These are phyloP conservation scores for Cytospora schulzeri DNA, from an alignment of 2,329 filamentous ascomycete species.

Conservation along the genomic window DNA sequence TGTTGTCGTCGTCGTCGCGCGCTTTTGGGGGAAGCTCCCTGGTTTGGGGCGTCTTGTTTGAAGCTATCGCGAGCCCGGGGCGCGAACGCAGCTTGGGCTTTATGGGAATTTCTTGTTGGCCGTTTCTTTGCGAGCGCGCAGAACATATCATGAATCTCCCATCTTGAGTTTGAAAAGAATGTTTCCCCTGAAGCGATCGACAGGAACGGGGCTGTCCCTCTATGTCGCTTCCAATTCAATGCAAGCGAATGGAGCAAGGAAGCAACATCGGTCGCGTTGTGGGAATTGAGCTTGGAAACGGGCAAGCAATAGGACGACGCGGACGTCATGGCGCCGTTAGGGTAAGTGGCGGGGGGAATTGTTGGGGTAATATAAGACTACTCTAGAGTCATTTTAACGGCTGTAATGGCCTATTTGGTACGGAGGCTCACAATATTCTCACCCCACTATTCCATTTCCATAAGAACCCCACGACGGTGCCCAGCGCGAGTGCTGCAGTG, in stretches of 20 bases:
- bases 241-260: conserved; percentile 1
- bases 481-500: conserved; percentile 71
- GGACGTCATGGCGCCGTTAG: background rate
- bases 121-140: background rate
- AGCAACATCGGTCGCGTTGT: background rate
- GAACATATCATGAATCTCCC: conserved; percentile 16
- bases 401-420: conserved; percentile 65
- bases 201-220: conserved; percentile 10
- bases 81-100: background rate
- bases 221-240: conserved; percentile 2
- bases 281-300: background rate
- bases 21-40: background rate
- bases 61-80: background rate
- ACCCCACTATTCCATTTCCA: conserved; percentile 55
- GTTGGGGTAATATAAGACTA: conserved; percentile 16
- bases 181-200: conserved; percentile 8
- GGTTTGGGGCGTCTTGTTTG: background rate
- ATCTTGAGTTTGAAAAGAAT: conserved; percentile 3
- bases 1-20: too few relatives aligned
- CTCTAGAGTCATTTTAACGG: conserved; percentile 35
- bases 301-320: background rate
- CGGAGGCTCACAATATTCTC: conserved; percentile 59
- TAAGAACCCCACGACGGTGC: conserved; percentile 60
- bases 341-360: fast-evolving
- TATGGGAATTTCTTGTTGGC: background rate